Conservation (phyloP, 169 alveolate species). For the Plasmodium ovale region DNA sequence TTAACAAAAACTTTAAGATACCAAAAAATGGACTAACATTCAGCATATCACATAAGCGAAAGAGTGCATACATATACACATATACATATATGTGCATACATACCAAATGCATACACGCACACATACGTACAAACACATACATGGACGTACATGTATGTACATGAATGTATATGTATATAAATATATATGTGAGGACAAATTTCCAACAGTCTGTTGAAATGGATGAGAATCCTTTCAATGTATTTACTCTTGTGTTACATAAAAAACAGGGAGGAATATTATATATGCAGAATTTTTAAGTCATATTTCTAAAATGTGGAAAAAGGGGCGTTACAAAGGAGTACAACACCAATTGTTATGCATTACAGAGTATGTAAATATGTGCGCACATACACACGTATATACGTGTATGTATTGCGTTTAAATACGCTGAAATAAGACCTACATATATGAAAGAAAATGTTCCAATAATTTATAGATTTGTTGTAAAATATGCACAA, state of each 20-base stretch:
- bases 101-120: too few species aligned
- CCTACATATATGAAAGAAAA: constrained; percentile 32
- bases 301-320: too few species aligned
- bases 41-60: not conserved
- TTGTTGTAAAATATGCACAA: constrained; percentile 26
- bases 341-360: constrained; percentile 4
- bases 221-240: too few species aligned
- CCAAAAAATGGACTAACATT: not conserved
- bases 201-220: not conserved
- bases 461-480: constrained; percentile 27
- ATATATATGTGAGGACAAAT: not conserved
- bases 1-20: not conserved
- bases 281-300: too few species aligned
- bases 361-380: not conserved
- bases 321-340: too few species aligned
- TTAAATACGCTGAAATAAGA: constrained; percentile 7
- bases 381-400: too few species aligned
- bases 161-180: not conserved
- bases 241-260: too few species aligned
- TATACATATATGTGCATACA: not conserved
- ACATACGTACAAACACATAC: too few species aligned
- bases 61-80: not conserved
- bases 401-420: not conserved
- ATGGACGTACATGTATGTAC: not conserved
- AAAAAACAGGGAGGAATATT: too few species aligned